These are phyloP conservation scores for Alternaria longipes DNA, from an alignment of 2,329 filamentous ascomycete species.

Conservation along the genomic window DNA sequence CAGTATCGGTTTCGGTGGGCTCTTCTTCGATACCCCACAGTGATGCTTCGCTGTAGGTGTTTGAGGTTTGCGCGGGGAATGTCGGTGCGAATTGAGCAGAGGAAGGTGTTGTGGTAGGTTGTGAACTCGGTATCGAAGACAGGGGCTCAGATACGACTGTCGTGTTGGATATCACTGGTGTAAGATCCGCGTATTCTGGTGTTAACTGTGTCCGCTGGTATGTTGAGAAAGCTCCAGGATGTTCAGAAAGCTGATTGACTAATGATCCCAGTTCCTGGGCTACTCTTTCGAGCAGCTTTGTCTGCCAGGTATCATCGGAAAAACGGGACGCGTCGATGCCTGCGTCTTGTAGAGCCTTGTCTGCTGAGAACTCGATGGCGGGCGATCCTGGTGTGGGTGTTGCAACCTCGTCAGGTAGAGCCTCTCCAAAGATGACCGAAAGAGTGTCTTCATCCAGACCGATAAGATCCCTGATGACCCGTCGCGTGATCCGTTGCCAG, in stretches of 20 bases:
- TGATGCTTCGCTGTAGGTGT: conserved; percentile 61
- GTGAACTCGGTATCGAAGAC: conserved; percentile 39
- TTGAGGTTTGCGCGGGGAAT: conserved; percentile 44
- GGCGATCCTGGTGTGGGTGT: conserved; percentile 32
- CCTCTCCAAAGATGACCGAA: conserved; percentile 86
- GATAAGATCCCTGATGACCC: conserved; percentile 87
- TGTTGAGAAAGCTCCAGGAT: conserved; percentile 88
- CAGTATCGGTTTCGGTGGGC: conserved; percentile 54
- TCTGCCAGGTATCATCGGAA: conserved; percentile 69
- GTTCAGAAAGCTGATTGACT: conserved; percentile 82
- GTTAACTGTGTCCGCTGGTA: conserved; percentile 69
- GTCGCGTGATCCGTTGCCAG: conserved; percentile 82
- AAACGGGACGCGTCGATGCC: conserved; percentile 42
- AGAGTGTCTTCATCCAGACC: conserved; percentile 88
- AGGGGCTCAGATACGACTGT: conserved; percentile 32
- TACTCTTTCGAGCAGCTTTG: conserved; percentile 81
- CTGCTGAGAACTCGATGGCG: conserved; percentile 26
- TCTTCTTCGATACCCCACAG: conserved; percentile 74
- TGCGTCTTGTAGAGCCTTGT: conserved; percentile 32
- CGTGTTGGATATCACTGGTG: conserved; percentile 58
- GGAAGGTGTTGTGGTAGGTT: conserved; percentile 40
- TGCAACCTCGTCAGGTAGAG: conserved; percentile 63
- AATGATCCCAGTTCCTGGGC: conserved; percentile 86
- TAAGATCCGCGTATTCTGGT: conserved; percentile 80
- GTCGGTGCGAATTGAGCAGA: conserved; percentile 62